A percentile compares a stretch with the other conserved stretches of the same genome.
Evolutionary conservation across 108 stramenopile genomes (phyloP).

Genomic region (Thalassiosira profunda): DNA sequence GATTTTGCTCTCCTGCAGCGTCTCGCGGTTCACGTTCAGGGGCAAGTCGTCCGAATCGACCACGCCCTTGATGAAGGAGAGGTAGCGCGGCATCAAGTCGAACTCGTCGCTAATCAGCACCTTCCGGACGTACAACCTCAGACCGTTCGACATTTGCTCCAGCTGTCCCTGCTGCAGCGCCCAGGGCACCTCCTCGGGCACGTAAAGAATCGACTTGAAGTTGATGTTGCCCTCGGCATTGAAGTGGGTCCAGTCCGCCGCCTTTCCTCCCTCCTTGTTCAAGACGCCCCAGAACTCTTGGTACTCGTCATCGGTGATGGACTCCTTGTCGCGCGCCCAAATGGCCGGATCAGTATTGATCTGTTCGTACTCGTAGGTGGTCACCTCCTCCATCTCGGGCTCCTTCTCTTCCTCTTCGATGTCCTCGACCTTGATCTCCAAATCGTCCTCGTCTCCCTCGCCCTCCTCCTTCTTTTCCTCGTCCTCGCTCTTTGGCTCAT

Average conservation of each 20-base stretch:
- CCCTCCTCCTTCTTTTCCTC: constrained; percentile 74
- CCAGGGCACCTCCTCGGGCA: constrained; percentile 80
- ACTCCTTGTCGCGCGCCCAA: constrained; percentile 97
- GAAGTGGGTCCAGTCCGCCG: constrained; percentile 97
- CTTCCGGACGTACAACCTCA: constrained; percentile 97
- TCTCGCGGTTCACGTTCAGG: constrained; percentile 99
- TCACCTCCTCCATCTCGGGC: constrained; percentile 89
- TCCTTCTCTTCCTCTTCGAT: constrained; percentile 53
- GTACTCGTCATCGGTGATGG: constrained; percentile 98
- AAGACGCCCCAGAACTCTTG: constrained; percentile 91
- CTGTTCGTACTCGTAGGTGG: constrained; percentile 90
- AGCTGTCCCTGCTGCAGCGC: constrained; percentile 53
- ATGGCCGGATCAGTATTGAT: constrained; percentile 97
- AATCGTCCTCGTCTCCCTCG: constrained; percentile 61
- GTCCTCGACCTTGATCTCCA: constrained; percentile 61
- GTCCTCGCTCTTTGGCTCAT: no score
- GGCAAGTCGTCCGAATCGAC: constrained; percentile 99
- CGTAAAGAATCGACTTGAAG: constrained; percentile 98
- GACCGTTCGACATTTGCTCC: constrained; percentile 46
- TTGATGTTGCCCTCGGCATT: constrained; percentile 99
- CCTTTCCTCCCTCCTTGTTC: constrained; percentile 70
- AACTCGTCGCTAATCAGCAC: constrained; percentile 99
- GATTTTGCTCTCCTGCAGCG: constrained; percentile 97
- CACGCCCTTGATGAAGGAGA: constrained; percentile 96
- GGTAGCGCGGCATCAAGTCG: constrained; percentile 96